Evolutionary conservation across 2,329 filamentous ascomycete genomes (phyloP).

Genomic region (Ophiostoma ulmi): DNA sequence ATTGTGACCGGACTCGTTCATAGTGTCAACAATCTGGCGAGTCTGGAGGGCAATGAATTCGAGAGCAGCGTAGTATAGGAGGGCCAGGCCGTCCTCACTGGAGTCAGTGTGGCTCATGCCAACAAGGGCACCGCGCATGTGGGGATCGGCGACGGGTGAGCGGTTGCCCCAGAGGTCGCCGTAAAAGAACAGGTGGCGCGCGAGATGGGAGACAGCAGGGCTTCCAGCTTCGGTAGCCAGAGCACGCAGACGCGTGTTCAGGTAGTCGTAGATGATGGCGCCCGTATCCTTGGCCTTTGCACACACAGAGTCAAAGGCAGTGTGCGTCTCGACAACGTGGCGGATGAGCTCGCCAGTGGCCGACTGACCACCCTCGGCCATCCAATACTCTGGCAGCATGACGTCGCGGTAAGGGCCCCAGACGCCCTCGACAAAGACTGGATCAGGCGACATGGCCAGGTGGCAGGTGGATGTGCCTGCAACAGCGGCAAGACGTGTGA

Average conservation of each 20-base stretch:
- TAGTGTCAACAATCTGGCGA: conserved; percentile 85
- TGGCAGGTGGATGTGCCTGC: conserved; percentile 97
- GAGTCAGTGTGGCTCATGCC: conserved; percentile 77
- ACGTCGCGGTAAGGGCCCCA: conserved; percentile 98
- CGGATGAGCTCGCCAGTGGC: conserved; percentile 92
- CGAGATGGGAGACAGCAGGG: conserved; percentile 77
- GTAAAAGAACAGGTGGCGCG: conserved; percentile 96
- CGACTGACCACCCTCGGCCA: conserved; percentile 94
- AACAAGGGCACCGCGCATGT: conserved; percentile 86
- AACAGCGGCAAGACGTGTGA: conserved; percentile 86
- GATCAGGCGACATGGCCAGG: conserved; percentile 86
- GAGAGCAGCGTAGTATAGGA: conserved; percentile 93
- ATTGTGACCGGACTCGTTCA: conserved; percentile 84
- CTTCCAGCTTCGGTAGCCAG: conserved; percentile 64
- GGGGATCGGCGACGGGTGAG: conserved; percentile 84
- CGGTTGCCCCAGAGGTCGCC: conserved; percentile 96
- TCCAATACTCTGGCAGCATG: conserved; percentile 86
- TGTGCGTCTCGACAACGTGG: conserved; percentile 91
- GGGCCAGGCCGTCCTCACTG: conserved; percentile 73
- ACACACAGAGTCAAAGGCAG: conserved; percentile 74
- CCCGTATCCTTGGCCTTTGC: conserved; percentile 70
- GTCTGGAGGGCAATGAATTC: conserved; percentile 98
- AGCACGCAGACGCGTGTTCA: conserved; percentile 79
- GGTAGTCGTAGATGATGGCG: conserved; percentile 88
- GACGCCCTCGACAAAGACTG: conserved; percentile 90